Conservation (phyloP, 352 stramenopile genomes). For the Aphanomyces invadans region DNA sequence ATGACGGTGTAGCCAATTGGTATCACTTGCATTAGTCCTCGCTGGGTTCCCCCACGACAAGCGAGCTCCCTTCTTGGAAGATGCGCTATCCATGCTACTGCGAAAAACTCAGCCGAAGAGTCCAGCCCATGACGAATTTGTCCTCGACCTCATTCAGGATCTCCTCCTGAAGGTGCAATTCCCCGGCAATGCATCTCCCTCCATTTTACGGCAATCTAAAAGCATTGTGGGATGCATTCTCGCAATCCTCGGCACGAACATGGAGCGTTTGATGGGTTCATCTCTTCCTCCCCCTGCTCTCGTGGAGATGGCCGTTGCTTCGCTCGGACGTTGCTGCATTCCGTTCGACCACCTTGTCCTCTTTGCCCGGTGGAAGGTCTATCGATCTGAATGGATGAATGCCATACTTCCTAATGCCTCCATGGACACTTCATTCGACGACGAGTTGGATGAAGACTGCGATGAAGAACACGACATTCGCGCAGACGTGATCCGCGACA, state of each 20-base stretch:
- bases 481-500: not conserved
- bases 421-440: not conserved
- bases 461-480: constrained; percentile 3
- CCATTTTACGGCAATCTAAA: not conserved
- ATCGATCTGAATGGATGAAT: not conserved
- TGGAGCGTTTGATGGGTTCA: not conserved
- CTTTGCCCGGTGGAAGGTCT: not conserved
- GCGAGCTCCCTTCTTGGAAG: constrained; percentile 11
- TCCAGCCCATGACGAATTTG: not conserved
- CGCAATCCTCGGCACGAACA: not conserved
- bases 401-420: not conserved
- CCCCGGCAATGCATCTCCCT: not conserved
- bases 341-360: not conserved
- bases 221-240: constrained; percentile 2
- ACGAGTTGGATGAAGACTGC: constrained; percentile 2
- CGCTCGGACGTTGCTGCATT: not conserved
- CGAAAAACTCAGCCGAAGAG: constrained; percentile 5
- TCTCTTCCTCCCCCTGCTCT: not conserved
- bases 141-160: not conserved
- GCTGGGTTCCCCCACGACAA: constrained; percentile 4
- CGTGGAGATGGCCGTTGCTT: not conserved
- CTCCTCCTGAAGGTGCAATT: not conserved
- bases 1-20: not conserved
- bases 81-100: constrained; percentile 17
- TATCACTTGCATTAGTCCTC: constrained; percentile 5